Percentiles rank a stretch among this genome's conserved stretches.
These are phyloP conservation scores for Lolium perenne DNA, from an alignment of 176 grass and related monocot species.

Conservation along the genomic window DNA sequence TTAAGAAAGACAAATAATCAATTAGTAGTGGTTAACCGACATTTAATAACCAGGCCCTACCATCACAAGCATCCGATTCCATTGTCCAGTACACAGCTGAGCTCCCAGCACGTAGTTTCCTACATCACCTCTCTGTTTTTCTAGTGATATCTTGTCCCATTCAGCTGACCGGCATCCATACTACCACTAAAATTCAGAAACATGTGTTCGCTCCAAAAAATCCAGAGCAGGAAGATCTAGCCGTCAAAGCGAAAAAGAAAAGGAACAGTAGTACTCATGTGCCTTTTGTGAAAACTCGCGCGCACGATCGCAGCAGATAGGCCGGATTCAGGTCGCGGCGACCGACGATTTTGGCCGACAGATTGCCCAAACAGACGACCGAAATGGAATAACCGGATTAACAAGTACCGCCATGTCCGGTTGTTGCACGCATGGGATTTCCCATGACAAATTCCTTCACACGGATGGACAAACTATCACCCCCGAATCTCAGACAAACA, in stretches of 20 bases:
- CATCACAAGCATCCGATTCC: conserved; percentile 9
- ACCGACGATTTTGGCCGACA: conserved; percentile 41
- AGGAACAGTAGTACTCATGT: conserved; percentile 7
- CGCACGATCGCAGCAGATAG: not conserved
- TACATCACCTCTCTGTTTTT: not conserved
- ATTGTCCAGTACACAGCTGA: not conserved
- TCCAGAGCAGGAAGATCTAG: not conserved
- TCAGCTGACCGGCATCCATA: not conserved
- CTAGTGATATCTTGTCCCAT: not conserved
- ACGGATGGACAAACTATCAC: no score
- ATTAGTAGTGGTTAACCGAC: conserved; percentile 5
- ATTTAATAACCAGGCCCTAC: not conserved
- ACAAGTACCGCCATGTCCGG: conserved; percentile 29
- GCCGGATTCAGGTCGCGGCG: not conserved
- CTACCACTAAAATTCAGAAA: not conserved
- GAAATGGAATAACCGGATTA: conserved; percentile 14
- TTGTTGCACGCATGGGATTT: not conserved
- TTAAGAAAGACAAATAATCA: not conserved
- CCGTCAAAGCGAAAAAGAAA: not conserved
- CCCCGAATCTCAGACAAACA: no score
- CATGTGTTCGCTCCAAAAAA: not conserved
- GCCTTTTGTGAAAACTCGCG: not conserved
- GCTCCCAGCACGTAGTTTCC: conserved; percentile 48
- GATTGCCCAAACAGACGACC: conserved; percentile 18
- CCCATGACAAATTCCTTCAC: no score